Percentiles rank a stretch among this genome's conserved stretches.
Evolutionary conservation across 1,139 yeast genomes (phyloP).

Genomic region (Scheffersomyces cryptocercus): DNA sequence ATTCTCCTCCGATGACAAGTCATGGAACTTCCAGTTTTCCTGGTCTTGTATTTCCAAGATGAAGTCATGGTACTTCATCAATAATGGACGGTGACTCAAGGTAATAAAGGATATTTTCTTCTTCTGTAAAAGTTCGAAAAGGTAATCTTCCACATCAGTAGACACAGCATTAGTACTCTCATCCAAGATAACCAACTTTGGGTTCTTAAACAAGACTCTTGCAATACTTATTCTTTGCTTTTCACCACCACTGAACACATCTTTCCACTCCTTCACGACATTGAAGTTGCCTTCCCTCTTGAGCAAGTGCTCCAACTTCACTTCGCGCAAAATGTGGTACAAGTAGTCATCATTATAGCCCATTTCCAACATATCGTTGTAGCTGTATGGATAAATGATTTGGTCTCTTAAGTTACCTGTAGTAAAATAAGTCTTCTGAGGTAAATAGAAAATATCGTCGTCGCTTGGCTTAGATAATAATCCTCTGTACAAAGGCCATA

Average conservation of each 20-base stretch:
- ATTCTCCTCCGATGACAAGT: constrained; percentile 60
- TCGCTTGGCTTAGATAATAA: constrained; percentile 78
- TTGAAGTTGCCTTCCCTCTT: constrained; percentile 63
- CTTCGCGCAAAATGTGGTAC: constrained; percentile 68
- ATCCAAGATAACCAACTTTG: constrained; percentile 82
- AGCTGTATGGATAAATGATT: constrained; percentile 79
- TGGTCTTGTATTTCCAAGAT: constrained; percentile 66
- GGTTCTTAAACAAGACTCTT: constrained; percentile 76
- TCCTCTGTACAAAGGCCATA: constrained; percentile 91
- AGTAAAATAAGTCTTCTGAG: constrained; percentile 79
- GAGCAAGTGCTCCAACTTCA: constrained; percentile 76
- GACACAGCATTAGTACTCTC: constrained; percentile 94
- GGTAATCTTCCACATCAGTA: constrained; percentile 85
- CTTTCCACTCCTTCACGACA: constrained; percentile 80
- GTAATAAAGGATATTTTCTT: constrained; percentile 80
- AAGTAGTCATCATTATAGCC: constrained; percentile 75
- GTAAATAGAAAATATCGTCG: constrained; percentile 70
- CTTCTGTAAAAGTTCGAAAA: constrained; percentile 73
- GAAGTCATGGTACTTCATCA: constrained; percentile 82
- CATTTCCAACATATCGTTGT: constrained; percentile 72
- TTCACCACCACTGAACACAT: constrained; percentile 92
- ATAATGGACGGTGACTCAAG: constrained; percentile 80
- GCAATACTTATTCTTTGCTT: constrained; percentile 92
- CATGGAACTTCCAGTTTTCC: constrained; percentile 43
- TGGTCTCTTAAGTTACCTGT: constrained; percentile 86